Base-by-base conservation (phyloP, 2,329 filamentous ascomycete species). In the Nannizzia gypsea region DNA sequence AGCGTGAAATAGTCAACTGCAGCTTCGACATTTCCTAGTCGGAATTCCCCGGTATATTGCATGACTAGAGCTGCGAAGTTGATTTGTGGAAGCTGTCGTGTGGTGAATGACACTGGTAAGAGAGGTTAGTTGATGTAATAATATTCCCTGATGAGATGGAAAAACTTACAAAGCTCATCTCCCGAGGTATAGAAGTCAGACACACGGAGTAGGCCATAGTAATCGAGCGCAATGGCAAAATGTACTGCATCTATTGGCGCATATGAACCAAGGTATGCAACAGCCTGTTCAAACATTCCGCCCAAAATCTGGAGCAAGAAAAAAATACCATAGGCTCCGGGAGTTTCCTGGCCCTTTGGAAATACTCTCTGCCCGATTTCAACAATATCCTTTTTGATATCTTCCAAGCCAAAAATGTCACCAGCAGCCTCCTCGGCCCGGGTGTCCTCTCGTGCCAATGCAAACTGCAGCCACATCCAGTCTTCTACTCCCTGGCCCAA, bases 31-130 rank as follows among this genome's bases (percentile, higher is more conserved):
- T 95, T 86, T 20, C 90, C 91, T 31, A 90, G 89, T 58, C 93
- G 87, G 82, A 99, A 99, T 73, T 96, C 91, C 59, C 88, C 84
- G 3, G 95, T 99, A 77, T 99, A 99, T 72, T 93, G 90, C 44
- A 92, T 95, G 63, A 97, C 80, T 79, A 97, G 89, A 61, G 88
- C 87, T 50, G 89, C 91, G 74, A 97, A 97, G 78, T 93, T 96
- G 74, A 99, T 86, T 71, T 96, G 90, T 3, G 90, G 67, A 81
- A 74, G 73, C 65, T 78, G 72, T 59, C 76, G 78, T 22, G 78
- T 78, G 38, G 75, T 77, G 60, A 74, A 82, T 8, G 80, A 81
- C 56, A 86, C 78, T 81, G 64, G 59, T 48, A 44, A 44, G 28
- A 67, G 59, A 63, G 63, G 57, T 60, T 55, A 42, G 54, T 24